Base-by-base conservation (phyloP, 306 rosid species). In the Oemleria cerasiformis region DNA sequence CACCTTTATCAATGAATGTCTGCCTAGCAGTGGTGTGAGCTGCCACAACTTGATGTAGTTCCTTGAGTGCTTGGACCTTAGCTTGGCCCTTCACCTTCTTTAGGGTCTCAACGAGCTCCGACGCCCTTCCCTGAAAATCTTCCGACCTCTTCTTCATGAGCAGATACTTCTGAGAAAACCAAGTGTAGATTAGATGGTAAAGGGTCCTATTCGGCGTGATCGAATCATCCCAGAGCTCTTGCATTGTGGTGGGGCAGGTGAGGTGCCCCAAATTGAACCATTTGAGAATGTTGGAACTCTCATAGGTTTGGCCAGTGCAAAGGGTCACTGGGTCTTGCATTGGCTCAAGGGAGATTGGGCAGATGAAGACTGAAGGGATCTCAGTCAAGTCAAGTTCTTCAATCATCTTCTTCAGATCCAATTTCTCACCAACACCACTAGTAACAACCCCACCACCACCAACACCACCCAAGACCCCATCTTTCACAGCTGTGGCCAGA, bases 181-280 rank as follows among this genome's bases (percentile, higher is more conserved):
- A 91, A 49, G 70, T 77, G 43, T 84, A 53, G 54, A 88, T 91
- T 51, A 88, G 81, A 65, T 81, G 90, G 66, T 67, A 69, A 44
- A 91, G 91, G 13, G 97, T 88, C 55, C 51, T 86, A 74, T 91
- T 88, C 0, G 92, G 87, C 0, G 92, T 91, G 41, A 91, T 36
- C 0, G 92, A 88, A 39, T 83, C 82, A 67, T 88, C 96, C 97
- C 97, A 91, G 13, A 91, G 90, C 77, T 88, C 89, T 58, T 88
- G 97, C 97, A 88, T 88, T 60, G 96, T 91, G 0, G 97, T 86
- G 79, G 97, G 97, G 13, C 97, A 91, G 0, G 97, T 88, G 9
- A 53, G 77, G 63, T 91, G 95, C 13, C 97, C 97, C 72, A 91
- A 70, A 62, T 84, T 80, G 61, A 91, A 82, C 97, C 97, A 91